A percentile compares a stretch with the other conserved stretches of the same genome.
phyloP scores from a whole-genome alignment of 2,329 filamentous ascomycete species.

The Ascochyta clinopodiicola region DNA sequence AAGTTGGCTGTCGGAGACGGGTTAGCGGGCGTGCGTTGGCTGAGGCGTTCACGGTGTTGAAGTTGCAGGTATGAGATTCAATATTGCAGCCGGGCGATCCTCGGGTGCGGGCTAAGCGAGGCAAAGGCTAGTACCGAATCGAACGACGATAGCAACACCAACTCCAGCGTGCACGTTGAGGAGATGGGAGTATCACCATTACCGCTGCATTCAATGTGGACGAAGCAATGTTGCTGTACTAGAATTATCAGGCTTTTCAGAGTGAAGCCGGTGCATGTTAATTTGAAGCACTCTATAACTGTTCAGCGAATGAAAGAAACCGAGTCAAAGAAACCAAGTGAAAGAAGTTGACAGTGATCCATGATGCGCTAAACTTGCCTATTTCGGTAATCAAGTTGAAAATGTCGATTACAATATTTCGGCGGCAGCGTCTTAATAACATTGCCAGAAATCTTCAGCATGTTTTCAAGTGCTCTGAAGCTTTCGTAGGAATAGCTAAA shows the following conservation, averaged over 20 bases:
- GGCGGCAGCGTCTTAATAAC: too few relatives aligned
- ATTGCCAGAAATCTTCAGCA: too few relatives aligned
- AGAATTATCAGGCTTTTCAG: neutral
- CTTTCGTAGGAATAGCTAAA: too few relatives aligned
- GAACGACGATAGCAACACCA: neutral
- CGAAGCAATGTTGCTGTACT: neutral
- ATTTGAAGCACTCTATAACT: neutral
- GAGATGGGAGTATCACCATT: too few relatives aligned
- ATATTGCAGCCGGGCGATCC: slow-evolving; percentile 35
- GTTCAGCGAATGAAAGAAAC: neutral
- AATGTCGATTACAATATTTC: too few relatives aligned
- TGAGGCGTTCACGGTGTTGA: slow-evolving; percentile 36
- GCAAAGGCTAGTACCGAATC: slow-evolving; percentile 7
- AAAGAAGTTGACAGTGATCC: neutral
- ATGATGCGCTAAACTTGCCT: neutral
- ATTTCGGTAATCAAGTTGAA: neutral
- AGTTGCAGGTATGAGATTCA: slow-evolving; percentile 24
- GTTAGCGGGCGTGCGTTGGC: slow-evolving; percentile 36
- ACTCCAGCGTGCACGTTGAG: neutral
- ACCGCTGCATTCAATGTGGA: too few relatives aligned
- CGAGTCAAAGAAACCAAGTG: neutral
- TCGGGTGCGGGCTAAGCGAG: slow-evolving; percentile 37
- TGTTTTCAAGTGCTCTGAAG: too few relatives aligned
- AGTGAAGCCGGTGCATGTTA: neutral
- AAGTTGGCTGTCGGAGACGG: slow-evolving; percentile 33